Conservation (phyloP, 164 flowering plant species). For the Houttuynia cordata region DNA sequence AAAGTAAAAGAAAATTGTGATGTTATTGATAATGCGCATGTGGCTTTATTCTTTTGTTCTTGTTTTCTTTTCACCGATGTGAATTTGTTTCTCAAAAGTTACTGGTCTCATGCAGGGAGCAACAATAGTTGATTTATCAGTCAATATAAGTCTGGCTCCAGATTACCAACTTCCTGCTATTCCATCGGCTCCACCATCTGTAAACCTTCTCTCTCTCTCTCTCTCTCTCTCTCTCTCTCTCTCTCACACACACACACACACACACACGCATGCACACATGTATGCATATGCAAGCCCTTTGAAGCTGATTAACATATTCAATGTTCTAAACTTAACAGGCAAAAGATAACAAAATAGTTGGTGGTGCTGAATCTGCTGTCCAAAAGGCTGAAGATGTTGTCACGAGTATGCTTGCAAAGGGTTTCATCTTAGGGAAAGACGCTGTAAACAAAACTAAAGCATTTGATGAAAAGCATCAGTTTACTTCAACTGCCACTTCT, state of each 20-base stretch:
- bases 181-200: conserved; percentile 31
- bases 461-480: conserved; percentile 76
- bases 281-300: neutral
- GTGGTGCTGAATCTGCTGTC: conserved; percentile 54
- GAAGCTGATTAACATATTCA: neutral
- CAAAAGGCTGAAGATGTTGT: conserved; percentile 94
- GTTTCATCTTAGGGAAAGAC: conserved; percentile 81
- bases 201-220: conserved; percentile 15
- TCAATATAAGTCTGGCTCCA: conserved; percentile 50
- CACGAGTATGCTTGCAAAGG: conserved; percentile 77
- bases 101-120: conserved; percentile 53
- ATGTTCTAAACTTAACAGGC: conserved; percentile 14
- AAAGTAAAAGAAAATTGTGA: no score
- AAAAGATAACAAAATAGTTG: conserved; percentile 21
- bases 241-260: neutral
- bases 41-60: neutral
- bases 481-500: conserved; percentile 80
- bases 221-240: conserved; percentile 1
- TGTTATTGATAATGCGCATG: no score
- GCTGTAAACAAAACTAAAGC: conserved; percentile 70
- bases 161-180: conserved; percentile 60
- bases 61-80: conserved; percentile 1
- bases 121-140: conserved; percentile 77
- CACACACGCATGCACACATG: neutral
- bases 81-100: neutral